Conservation (phyloP, 2,329 filamentous ascomycete species). For the Lecanicillium sp. region DNA sequence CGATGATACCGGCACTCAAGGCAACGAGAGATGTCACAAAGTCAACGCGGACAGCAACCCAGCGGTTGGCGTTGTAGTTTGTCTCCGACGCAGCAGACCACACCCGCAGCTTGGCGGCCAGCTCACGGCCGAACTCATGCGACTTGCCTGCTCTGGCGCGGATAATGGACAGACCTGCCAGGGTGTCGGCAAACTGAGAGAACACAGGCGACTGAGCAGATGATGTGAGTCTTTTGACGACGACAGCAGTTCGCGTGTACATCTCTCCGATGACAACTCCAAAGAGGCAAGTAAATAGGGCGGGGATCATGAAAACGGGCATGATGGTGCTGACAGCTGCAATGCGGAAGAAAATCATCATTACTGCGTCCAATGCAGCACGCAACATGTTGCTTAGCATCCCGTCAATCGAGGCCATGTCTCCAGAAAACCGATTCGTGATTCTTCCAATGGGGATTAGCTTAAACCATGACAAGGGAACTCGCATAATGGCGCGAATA, state of each 20-base stretch:
- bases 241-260: conserved; percentile 40
- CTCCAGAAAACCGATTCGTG: conserved; percentile 47
- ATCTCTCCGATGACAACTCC: conserved; percentile 39
- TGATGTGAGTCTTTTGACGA: conserved; percentile 36
- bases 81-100: conserved; percentile 40
- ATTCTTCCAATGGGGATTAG: conserved; percentile 42
- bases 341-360: conserved; percentile 36
- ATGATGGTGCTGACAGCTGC: conserved; percentile 41
- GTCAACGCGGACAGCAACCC: conserved; percentile 47
- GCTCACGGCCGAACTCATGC: conserved; percentile 34
- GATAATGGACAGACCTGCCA: conserved; percentile 42
- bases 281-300: conserved; percentile 33
- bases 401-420: conserved; percentile 48
- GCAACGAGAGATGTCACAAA: conserved; percentile 45
- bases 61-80: conserved; percentile 48
- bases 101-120: conserved; percentile 41
- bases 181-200: conserved; percentile 45
- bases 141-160: conserved; percentile 41
- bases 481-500: conserved; percentile 42
- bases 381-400: conserved; percentile 36
- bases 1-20: conserved; percentile 42
- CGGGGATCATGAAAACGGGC: conserved; percentile 41
- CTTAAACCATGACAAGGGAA: conserved; percentile 50
- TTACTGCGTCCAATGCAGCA: conserved; percentile 29
- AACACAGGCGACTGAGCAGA: conserved; percentile 46